Base-by-base conservation (phyloP, 2,329 filamentous ascomycete genomes). In the Cylindrodendrum hubeiense region DNA sequence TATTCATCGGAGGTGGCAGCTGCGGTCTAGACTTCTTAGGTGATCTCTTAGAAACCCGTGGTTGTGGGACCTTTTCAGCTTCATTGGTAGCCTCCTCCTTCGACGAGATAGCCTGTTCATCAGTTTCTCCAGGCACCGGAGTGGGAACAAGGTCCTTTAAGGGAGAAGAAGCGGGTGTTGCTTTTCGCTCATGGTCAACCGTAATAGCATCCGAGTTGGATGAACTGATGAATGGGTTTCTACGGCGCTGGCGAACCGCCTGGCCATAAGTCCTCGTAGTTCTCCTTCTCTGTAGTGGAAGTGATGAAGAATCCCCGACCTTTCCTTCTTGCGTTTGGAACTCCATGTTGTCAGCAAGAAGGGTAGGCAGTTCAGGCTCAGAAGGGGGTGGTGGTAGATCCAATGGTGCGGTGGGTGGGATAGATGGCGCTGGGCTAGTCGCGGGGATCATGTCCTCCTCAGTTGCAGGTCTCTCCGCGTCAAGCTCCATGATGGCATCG, bases 391-490 rank as follows among this genome's bases (percentile, higher is more conserved):
- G 59, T 6, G 60, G 60, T n/a, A 67, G 26, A 51, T 71, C 73
- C 12, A 60, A 65, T 8, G 65, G 71, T 24, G 60, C 61, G 4
- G 71, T 73, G 13, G 69, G 69, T n/a, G 77, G 70, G 5, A 78
- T 65, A 6, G 77, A 75, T 34, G 73, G 70, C 2, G 76, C 66
- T n/a, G 79, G 79, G 37, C 79, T 81, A 26, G 79, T 81, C 49
- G 79, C 79, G 1, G 79, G 79, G 61, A 81, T 81, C 70, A 75
- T 78, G n/a, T 80, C 78, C 46, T 79, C 79, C 3, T 79, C 77
- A 2, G 67, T 49, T 1, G 58, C 33, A 10, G 62, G 52, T 26
- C 72, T 75, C 15, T 68, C 63, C 28, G 19, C 58, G 8, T 67
- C 68, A n/a, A 49, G 52, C 43, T 64, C 46, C 24, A 63, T 56